phyloP scores from a whole-genome alignment of 495 filamentous ascomycete species.

The Aspergillus hancockii region DNA sequence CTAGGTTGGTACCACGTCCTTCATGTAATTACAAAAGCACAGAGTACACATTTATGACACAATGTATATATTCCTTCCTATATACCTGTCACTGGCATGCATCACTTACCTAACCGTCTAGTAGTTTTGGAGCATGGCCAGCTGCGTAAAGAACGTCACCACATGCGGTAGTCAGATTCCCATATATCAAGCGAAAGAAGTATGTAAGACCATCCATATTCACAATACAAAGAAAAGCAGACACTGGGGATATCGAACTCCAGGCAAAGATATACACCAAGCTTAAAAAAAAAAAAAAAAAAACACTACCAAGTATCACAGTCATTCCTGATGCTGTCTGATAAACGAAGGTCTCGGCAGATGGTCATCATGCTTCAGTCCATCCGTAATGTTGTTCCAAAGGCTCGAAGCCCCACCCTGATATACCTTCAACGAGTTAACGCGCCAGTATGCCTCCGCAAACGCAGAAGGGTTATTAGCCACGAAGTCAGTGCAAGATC shows the following conservation, averaged over 20 bases:
- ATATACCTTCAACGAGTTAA: slow-evolving; percentile 66
- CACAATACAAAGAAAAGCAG: no score
- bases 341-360: background rate
- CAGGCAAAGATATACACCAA: background rate
- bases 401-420: slow-evolving; percentile 21
- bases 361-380: background rate
- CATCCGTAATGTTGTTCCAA: background rate
- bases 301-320: background rate
- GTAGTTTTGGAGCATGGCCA: background rate
- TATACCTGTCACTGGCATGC: background rate
- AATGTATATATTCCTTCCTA: background rate
- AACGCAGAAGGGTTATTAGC: slow-evolving; percentile 63
- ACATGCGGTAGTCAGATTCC: background rate
- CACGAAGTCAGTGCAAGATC: slow-evolving; percentile 62
- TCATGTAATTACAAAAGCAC: background rate
- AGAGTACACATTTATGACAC: background rate
- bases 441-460: slow-evolving; percentile 63
- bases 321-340: background rate
- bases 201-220: background rate
- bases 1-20: background rate
- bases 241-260: background rate
- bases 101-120: background rate
- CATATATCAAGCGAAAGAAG: background rate
- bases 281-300: background rate
- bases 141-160: background rate